A percentile compares a stretch with the other conserved stretches of the same genome.
Conservation (phyloP, 495 filamentous ascomycete species). For the Penicillium silybi region DNA sequence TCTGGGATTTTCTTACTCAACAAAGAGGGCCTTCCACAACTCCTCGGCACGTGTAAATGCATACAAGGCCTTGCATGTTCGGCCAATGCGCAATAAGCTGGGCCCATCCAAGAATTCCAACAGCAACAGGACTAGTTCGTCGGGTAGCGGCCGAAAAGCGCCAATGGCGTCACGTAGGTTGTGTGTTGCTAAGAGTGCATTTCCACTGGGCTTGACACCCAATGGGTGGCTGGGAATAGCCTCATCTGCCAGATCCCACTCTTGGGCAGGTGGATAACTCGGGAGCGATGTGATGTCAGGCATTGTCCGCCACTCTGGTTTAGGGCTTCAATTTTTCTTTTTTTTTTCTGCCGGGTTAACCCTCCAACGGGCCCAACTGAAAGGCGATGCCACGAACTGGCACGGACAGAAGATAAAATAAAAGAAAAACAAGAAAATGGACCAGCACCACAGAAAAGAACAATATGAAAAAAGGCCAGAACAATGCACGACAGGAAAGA, state of each 20-base stretch:
- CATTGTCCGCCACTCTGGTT: slow-evolving; percentile 20
- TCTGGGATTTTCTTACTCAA: slow-evolving; percentile 62
- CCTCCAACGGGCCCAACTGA: neutral
- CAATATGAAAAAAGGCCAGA: neutral
- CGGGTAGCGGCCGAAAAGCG: slow-evolving; percentile 60
- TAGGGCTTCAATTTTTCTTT: slow-evolving; percentile 29
- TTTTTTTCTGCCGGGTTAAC: slow-evolving; percentile 9
- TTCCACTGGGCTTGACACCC: slow-evolving; percentile 82
- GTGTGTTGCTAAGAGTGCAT: slow-evolving; percentile 63
- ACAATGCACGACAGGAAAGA: neutral
- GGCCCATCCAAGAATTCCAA: slow-evolving; percentile 69
- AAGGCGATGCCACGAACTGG: neutral
- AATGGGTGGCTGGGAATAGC: slow-evolving; percentile 76
- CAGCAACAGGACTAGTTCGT: slow-evolving; percentile 74
- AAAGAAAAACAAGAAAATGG: neutral
- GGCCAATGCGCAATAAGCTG: slow-evolving; percentile 63
- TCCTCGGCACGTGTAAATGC: slow-evolving; percentile 84
- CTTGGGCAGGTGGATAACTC: slow-evolving; percentile 15
- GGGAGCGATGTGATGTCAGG: slow-evolving; percentile 31
- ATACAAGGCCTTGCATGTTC: slow-evolving; percentile 83
- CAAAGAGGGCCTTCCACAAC: slow-evolving; percentile 82
- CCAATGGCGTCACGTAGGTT: slow-evolving; percentile 67
- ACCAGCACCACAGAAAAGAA: neutral
- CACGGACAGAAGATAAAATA: neutral
- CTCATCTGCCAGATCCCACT: slow-evolving; percentile 21